Percentiles rank a stretch among this genome's conserved stretches.
These are phyloP conservation scores for Paradendryphiella salina DNA, from an alignment of 2,329 filamentous ascomycete species.

Conservation along the genomic window DNA sequence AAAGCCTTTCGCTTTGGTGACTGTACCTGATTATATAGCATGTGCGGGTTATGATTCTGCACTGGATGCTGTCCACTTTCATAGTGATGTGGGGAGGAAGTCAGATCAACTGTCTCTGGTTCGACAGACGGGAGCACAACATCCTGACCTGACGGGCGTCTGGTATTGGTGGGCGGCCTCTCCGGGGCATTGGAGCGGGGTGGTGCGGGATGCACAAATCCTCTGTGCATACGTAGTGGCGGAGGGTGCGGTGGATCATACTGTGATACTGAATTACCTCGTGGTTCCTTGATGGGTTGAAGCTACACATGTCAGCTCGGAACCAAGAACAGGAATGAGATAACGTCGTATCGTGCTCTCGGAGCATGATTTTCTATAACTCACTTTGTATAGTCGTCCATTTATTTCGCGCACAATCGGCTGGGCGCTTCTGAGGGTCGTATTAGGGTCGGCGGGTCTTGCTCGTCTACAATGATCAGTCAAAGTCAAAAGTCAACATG, in stretches of 20 bases:
- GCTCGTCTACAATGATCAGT: slow-evolving; percentile 26
- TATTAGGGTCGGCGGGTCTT: slow-evolving; percentile 15
- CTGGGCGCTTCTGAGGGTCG: slow-evolving; percentile 15
- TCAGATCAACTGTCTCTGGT: slow-evolving; percentile 29
- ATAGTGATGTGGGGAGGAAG: slow-evolving; percentile 23
- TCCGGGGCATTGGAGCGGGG: slow-evolving; percentile 19
- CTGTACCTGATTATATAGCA: slow-evolving; percentile 12
- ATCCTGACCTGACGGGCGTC: slow-evolving; percentile 38
- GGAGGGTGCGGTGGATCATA: slow-evolving; percentile 18
- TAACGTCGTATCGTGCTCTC: slow-evolving; percentile 19
- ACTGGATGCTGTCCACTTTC: slow-evolving; percentile 7
- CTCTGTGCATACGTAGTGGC: slow-evolving; percentile 17
- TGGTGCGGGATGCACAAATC: slow-evolving; percentile 16
- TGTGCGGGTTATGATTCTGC: slow-evolving; percentile 11
- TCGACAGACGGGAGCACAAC: slow-evolving; percentile 43
- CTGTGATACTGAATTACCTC: slow-evolving; percentile 17
- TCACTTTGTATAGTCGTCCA: slow-evolving; percentile 43
- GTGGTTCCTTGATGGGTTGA: slow-evolving; percentile 30
- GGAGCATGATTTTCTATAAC: slow-evolving; percentile 23
- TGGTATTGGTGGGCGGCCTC: slow-evolving; percentile 20
- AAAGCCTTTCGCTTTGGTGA: slow-evolving; percentile 27
- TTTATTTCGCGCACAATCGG: slow-evolving; percentile 32
- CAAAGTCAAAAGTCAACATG: neutral
- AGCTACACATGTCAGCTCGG: slow-evolving; percentile 37
- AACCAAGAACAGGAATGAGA: slow-evolving; percentile 3